These are phyloP conservation scores for Ceratocystis smalleyi DNA, from an alignment of 2,329 filamentous ascomycete species.

Conservation along the genomic window DNA sequence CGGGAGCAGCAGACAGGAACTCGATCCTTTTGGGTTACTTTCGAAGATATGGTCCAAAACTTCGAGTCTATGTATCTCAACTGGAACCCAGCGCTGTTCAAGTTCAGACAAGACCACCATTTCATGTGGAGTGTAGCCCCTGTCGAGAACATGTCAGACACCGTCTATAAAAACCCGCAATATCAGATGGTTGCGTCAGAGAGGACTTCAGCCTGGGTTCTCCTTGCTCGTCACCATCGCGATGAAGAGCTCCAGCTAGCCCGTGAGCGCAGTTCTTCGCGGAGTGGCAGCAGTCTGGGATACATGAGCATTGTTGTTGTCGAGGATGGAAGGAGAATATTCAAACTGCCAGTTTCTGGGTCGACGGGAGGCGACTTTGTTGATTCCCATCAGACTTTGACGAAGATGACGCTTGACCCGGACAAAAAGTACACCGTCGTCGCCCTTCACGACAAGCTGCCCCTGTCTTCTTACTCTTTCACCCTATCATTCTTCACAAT, in stretches of 20 bases:
- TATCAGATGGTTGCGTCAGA: slow-evolving; percentile 49
- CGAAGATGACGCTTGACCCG: slow-evolving; percentile 41
- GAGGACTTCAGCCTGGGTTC: slow-evolving; percentile 59
- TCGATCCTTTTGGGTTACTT: slow-evolving; percentile 68
- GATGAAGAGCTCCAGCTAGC: slow-evolving; percentile 45
- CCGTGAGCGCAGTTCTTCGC: slow-evolving; percentile 1
- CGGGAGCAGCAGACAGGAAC: slow-evolving; percentile 37
- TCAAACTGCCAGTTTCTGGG: slow-evolving; percentile 54
- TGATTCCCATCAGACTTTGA: slow-evolving; percentile 81
- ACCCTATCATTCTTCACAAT: slow-evolving; percentile 72
- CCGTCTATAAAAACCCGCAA: slow-evolving; percentile 51
- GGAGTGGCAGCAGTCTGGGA: slow-evolving; percentile 38
- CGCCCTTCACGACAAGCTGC: slow-evolving; percentile 63
- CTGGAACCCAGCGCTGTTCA: slow-evolving; percentile 83
- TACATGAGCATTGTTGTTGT: slow-evolving; percentile 84
- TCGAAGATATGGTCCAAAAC: slow-evolving; percentile 74
- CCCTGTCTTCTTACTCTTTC: slow-evolving; percentile 61
- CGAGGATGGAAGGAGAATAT: slow-evolving; percentile 53
- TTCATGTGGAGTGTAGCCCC: slow-evolving; percentile 61
- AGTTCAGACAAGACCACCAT: slow-evolving; percentile 70
- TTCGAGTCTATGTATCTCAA: slow-evolving; percentile 96
- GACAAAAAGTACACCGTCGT: slow-evolving; percentile 43
- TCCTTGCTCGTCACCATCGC: slow-evolving; percentile 75
- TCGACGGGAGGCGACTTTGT: slow-evolving; percentile 66
- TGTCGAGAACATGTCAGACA: slow-evolving; percentile 33